Conservation (phyloP, 2,329 filamentous ascomycete species). For the Pseudogymnoascus sp. region DNA sequence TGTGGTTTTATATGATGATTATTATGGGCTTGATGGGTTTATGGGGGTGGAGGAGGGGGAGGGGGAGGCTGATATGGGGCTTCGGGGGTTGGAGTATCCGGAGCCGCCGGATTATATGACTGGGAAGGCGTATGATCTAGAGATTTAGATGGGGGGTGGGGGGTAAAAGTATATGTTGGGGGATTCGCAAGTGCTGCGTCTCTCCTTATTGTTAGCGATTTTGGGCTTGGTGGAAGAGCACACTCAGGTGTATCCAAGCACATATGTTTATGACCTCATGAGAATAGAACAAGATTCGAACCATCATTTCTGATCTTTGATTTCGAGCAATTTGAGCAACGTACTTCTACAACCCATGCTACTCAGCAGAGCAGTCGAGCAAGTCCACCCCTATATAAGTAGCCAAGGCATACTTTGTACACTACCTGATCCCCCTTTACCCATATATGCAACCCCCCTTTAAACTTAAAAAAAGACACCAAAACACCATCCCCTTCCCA, state of each 20-base stretch:
- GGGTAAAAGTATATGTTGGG: background rate
- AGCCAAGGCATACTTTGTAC: constrained; percentile 1
- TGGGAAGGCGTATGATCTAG: background rate
- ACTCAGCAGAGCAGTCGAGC: background rate
- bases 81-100: background rate
- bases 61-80: background rate
- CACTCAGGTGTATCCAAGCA: background rate
- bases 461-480: background rate
- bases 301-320: background rate
- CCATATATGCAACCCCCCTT: background rate
- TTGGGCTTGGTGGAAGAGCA: background rate
- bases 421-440: background rate
- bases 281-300: constrained; percentile 4
- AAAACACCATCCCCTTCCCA: background rate
- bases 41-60: background rate
- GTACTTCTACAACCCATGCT: background rate
- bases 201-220: background rate
- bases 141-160: background rate
- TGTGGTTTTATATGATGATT: background rate
- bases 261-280: background rate
- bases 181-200: constrained; percentile 3
- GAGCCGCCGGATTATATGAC: background rate
- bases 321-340: background rate
- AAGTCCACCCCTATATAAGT: background rate
- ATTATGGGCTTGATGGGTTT: background rate